Evolutionary conservation across 139 green algal genomes (phyloP), one percentile per base, ranked within the genome.

Genomic region (Nannochloris sp.): DNA sequence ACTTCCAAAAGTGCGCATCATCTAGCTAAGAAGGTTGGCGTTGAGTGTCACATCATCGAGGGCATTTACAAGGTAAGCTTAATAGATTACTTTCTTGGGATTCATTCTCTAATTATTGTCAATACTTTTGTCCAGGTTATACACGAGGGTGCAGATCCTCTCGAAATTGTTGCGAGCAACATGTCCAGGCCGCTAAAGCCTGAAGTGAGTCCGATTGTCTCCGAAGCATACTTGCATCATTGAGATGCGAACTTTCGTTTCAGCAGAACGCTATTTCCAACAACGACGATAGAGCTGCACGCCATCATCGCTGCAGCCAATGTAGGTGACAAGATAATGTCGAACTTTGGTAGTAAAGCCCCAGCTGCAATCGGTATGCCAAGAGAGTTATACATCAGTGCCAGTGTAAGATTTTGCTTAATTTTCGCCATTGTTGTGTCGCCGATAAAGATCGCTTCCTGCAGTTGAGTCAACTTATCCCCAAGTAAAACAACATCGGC

Each of bases 361-460:
- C 92, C 92, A 12, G 89, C 92, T 1, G 92, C 92, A 44, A 97
- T 49, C 0, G 92, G 92, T 9, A 98, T 87, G 28, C 84, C 91
- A 20, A 97, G 61, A 9, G 87, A 46, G 73, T 98, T 98, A 77
- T 98, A 98, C 0, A 73, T 67, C 25, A 98, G 75, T n/a, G 92
- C 92, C 87, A 92, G 96, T 0, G 28, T 74, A 25, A 97, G 76
- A 74, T 98, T 98, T 60, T 96, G 88, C 17, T 74, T 75, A 58
- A 97, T 96, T 73, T 96, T 97, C 63, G 10, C 37, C 40, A 96
- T 78, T 0, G 89, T 87, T 12, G 86, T 77, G 2, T 67, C 56
- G 0, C 86, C 89, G 9, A 97, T 75, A 5, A 73, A 70, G 46
- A 96, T 67, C 6, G 84, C 84, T 51, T 96, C 87, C 23, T 89